A percentile compares a stretch with the other conserved stretches of the same genome.
Conservation (phyloP, 345 rosid genomes). For the Arabidopsis arenosa region DNA sequence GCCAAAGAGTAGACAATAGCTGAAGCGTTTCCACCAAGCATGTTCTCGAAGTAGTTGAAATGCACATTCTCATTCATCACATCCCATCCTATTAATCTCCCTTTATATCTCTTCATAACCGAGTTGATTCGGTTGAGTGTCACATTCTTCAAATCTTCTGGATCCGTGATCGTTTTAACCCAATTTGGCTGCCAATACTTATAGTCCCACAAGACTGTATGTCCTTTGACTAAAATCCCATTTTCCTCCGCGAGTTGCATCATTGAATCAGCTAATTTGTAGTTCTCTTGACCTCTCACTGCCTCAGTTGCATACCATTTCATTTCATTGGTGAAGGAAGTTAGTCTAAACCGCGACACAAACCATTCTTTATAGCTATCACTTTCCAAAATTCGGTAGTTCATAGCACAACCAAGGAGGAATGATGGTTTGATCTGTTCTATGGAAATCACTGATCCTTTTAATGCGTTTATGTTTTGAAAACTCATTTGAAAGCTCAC, state of each 20-base stretch:
- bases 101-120: conserved; percentile 68
- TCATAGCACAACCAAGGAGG: conserved; percentile 79
- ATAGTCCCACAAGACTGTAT: conserved; percentile 78
- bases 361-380: conserved; percentile 68
- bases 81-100: conserved; percentile 73
- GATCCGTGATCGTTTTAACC: conserved; percentile 57
- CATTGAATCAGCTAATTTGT: conserved; percentile 65
- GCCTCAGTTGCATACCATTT: conserved; percentile 82
- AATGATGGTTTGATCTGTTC: conserved; percentile 53
- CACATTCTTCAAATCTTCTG: conserved; percentile 49
- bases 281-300: conserved; percentile 66
- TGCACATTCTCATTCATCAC: conserved; percentile 85
- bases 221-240: conserved; percentile 63
- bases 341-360: conserved; percentile 59
- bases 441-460: conserved; percentile 56
- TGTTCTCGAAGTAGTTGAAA: conserved; percentile 72
- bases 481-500: conserved; percentile 56
- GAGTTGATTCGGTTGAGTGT: conserved; percentile 59
- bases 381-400: conserved; percentile 58
- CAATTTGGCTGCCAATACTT: conserved; percentile 61
- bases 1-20: conserved; percentile 49
- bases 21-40: conserved; percentile 66
- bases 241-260: conserved; percentile 51
- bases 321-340: conserved; percentile 88
- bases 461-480: conserved; percentile 47